Base-by-base conservation (phyloP, 306 rosid genomes). In the Quercus robur region DNA sequence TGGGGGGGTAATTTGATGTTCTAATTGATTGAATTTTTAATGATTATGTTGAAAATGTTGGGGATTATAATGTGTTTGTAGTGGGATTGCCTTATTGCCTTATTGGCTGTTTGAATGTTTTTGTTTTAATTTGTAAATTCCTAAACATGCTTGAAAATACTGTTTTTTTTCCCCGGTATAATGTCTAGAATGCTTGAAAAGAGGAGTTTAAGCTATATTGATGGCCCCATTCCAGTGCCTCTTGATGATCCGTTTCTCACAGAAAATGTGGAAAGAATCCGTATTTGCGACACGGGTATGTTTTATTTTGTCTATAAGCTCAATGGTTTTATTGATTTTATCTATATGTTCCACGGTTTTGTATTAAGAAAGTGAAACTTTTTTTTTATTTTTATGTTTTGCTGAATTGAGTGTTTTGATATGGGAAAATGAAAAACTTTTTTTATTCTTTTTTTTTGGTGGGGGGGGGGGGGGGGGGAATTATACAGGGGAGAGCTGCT, bases 161-260 rank as follows among this genome's bases (percentile, higher is more conserved):
- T 38, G 10, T 15, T 44, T 15, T 2, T 57, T 6, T 57, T 6
- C 23, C n/a, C 41, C 6, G 44, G 28, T 20, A n/a, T 21, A 58
- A 35, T 87, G 67, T 80, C 70, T 75, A 95, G 99, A 86, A 93
- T 95, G 98, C 96, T 95, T 70, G 99, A 93, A 78, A 91, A 93
- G 78, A 90, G 99, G 88, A 91, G 91, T 85, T 83, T 95, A 84
- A 95, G 97, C 91, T 95, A 95, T 79, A 73, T 30, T 77, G 96
- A 87, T 66, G 99, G 99, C 78, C 93, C 91, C 7, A 87, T 93
- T 82, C 85, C 91, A 0, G 90, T 95, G 70, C 98, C 97, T 17
- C 62, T 66, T 49, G 98, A 91, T 19, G 96, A 93, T 26, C 55
- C 74, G 17, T 91, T 95, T 85, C 98, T 95, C 18, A 12, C 74